A percentile compares a stretch with the other conserved stretches of the same genome.
phyloP scores from a whole-genome alignment of 306 rosid genomes.

The Citrullus mucosospermus region DNA sequence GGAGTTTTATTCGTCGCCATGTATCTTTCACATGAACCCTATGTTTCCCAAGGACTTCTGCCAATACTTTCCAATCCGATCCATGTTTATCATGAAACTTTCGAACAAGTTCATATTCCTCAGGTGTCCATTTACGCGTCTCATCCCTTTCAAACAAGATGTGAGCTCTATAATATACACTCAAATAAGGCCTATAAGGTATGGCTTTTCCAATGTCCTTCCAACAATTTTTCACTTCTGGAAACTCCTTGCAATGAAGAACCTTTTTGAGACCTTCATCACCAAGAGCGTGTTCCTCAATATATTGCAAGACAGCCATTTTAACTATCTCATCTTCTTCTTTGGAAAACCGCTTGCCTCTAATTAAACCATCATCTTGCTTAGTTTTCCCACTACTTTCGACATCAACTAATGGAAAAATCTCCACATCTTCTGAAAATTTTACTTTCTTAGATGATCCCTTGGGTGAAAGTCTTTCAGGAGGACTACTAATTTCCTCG shows the following conservation, averaged over 20 bases:
- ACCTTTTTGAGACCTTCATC: constrained; percentile 46
- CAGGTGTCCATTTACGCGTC: constrained; percentile 37
- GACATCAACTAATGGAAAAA: constrained; percentile 15
- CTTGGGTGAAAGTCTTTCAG: constrained; percentile 6
- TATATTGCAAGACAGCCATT: constrained; percentile 37
- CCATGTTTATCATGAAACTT: constrained; percentile 35
- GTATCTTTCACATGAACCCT: constrained; percentile 58
- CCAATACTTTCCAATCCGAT: constrained; percentile 45
- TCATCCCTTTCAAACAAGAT: constrained; percentile 37
- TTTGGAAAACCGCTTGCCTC: constrained; percentile 47
- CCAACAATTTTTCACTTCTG: constrained; percentile 46
- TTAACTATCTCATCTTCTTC: constrained; percentile 55
- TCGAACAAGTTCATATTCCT: constrained; percentile 35
- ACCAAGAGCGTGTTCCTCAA: constrained; percentile 39
- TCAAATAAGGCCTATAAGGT: constrained; percentile 27
- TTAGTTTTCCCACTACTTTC: background rate
- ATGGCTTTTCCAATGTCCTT: constrained; percentile 36
- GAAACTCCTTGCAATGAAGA: constrained; percentile 20
- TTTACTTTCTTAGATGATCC: constrained; percentile 32
- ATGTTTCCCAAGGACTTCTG: constrained; percentile 43
- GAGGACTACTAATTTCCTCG: background rate
- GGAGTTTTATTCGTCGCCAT: constrained; percentile 49
- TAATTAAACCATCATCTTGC: constrained; percentile 10
- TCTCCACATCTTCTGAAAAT: constrained; percentile 48
- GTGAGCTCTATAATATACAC: constrained; percentile 50